Percentiles rank a stretch among this genome's conserved stretches.
phyloP scores from a whole-genome alignment of 176 grass and related monocot species.

The Zea mays region Zm-B73-REFERENCE-NAM-5.0 NC_050101.1:178365501-178366000 shows the following conservation, averaged over 20 bases:
- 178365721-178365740: not conserved
- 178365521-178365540: conserved; percentile 52
- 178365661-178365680: not conserved
- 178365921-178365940: not conserved
- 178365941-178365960: not conserved
- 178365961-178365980: not conserved
- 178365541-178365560: conserved; percentile 48
- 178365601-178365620: conserved; percentile 93
- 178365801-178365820: conserved; percentile 87
- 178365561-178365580: conserved; percentile 77
- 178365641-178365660: conserved; percentile 17
- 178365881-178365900: not conserved
- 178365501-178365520: conserved; percentile 56
- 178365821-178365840: conserved; percentile 99
- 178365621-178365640: not conserved
- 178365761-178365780: conserved; percentile 78
- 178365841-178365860: conserved; percentile 42
- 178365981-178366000: not conserved
- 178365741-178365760: conserved; percentile 50
- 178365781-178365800: conserved; percentile 93
- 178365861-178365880: conserved; percentile 6
- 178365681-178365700: conserved; percentile 6
- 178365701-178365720: not conserved
- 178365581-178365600: conserved; percentile 78
- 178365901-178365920: conserved; percentile 4